Evolutionary conservation across 2,329 filamentous ascomycete species (phyloP).

Genomic region (Lanzia echinophila): DNA sequence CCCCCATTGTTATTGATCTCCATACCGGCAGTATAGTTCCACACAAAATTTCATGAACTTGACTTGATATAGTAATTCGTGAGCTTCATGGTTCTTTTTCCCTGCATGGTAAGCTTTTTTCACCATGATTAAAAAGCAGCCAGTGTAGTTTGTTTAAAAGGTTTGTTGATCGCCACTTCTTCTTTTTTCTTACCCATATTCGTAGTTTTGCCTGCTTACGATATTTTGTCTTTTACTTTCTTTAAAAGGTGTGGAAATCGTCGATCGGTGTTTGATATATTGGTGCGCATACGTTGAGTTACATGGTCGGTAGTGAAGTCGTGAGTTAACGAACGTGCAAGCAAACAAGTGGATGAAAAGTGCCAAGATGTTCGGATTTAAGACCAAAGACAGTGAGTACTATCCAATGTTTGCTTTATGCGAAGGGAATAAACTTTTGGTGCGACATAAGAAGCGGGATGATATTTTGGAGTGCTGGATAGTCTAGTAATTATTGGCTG

Average conservation of each 20-base stretch:
- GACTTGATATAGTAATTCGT: neutral
- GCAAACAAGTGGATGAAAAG: neutral
- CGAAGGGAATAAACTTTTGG: neutral
- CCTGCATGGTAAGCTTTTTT: neutral
- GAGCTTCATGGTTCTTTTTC: neutral
- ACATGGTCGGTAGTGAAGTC: too few relatives aligned
- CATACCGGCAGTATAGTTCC: neutral
- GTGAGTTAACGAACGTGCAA: neutral
- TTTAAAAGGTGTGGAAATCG: neutral
- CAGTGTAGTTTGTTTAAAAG: neutral
- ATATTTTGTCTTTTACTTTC: neutral
- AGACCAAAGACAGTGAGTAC: conserved; percentile 2
- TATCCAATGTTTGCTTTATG: neutral
- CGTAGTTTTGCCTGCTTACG: neutral
- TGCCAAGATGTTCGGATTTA: neutral
- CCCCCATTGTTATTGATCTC: neutral
- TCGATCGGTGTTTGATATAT: conserved; percentile 2
- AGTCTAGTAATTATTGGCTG: neutral
- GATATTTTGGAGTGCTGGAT: neutral
- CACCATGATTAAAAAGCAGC: conserved; percentile 1
- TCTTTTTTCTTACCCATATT: neutral
- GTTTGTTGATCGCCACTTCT: neutral
- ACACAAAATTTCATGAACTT: neutral
- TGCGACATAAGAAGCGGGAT: too few relatives aligned
- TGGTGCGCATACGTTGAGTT: neutral